phyloP scores from a whole-genome alignment of 169 alveolate species.

The Perkinsus chesapeaki region DNA sequence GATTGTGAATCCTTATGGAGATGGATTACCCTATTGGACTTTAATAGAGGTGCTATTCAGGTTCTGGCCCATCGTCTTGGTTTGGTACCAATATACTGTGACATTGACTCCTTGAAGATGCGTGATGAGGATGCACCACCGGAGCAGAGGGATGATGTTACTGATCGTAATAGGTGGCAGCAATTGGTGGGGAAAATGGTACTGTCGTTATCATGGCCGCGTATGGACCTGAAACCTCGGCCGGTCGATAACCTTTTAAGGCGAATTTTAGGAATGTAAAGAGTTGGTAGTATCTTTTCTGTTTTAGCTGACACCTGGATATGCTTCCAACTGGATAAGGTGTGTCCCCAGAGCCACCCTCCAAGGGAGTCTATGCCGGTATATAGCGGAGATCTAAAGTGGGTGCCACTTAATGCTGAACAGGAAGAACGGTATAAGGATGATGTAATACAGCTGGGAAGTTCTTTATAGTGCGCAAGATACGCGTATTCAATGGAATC shows the following conservation, averaged over 20 bases:
- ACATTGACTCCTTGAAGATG: conserved; percentile 60
- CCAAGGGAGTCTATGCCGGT: conserved; percentile 43
- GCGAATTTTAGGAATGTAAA: not conserved
- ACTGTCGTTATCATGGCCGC: not conserved
- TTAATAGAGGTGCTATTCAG: not conserved
- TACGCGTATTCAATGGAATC: not conserved
- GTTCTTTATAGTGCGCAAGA: not conserved
- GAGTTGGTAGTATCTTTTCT: not conserved
- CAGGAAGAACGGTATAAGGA: conserved; percentile 48
- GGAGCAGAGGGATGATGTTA: conserved; percentile 26
- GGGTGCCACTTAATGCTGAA: conserved; percentile 61
- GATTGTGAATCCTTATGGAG: too few species aligned
- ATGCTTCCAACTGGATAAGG: conserved; percentile 23
- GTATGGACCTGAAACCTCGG: too few species aligned
- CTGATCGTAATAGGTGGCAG: not conserved
- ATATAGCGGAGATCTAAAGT: conserved; percentile 55
- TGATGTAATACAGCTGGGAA: not conserved
- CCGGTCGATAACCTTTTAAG: too few species aligned
- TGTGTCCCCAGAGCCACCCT: conserved; percentile 20
- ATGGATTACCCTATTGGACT: not conserved
- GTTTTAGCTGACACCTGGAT: not conserved
- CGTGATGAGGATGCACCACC: conserved; percentile 49
- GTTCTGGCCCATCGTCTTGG: conserved; percentile 77
- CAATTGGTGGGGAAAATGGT: not conserved
- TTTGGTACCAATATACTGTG: conserved; percentile 73